A percentile compares a stretch with the other conserved stretches of the same genome.
These are phyloP conservation scores for Colletotrichum tabaci DNA, from an alignment of 2,329 filamentous ascomycete species.

Conservation along the genomic window DNA sequence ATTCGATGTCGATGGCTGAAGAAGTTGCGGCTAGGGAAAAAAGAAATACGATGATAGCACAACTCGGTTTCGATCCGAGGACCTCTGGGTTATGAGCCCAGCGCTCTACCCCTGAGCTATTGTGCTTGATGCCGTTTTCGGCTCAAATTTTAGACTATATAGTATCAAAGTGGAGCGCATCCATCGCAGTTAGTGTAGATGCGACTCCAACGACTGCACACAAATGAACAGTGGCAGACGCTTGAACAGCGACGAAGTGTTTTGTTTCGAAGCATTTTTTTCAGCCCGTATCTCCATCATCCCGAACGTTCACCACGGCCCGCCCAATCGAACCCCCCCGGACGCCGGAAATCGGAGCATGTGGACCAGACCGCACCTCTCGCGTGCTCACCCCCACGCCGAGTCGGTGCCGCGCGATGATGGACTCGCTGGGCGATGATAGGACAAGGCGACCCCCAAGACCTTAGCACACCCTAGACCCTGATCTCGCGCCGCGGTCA, in stretches of 20 bases:
- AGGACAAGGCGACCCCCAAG: slow-evolving; percentile 5
- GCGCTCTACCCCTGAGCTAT: slow-evolving; percentile 42
- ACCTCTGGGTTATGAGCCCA: slow-evolving; percentile 43
- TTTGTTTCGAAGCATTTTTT: not conserved
- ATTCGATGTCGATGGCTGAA: not conserved
- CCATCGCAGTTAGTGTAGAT: too few relatives aligned
- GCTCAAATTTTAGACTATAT: rapidly evolving
- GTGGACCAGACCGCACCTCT: too few relatives aligned
- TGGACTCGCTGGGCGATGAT: slow-evolving; percentile 16
- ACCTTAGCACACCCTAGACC: not conserved
- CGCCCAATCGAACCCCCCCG: not conserved
- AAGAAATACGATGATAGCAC: slow-evolving; percentile 1
- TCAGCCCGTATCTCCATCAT: too few relatives aligned
- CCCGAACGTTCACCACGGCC: not conserved
- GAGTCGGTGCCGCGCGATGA: slow-evolving; percentile 38
- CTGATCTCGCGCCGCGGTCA: slow-evolving; percentile 28
- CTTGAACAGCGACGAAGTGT: not conserved
- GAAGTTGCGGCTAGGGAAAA: not conserved
- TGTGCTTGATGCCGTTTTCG: slow-evolving; percentile 10
- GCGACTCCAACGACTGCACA: too few relatives aligned
- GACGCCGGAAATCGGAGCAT: slow-evolving; percentile 5
- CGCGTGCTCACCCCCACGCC: slow-evolving; percentile 6
- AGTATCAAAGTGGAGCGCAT: not conserved
- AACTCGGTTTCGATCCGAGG: slow-evolving; percentile 40
- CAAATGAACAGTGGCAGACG: too few relatives aligned